Evolutionary conservation across 2,329 filamentous ascomycete species (phyloP), one percentile per base, ranked within the genome.

Genomic region (Endoconidiophora polonica): DNA sequence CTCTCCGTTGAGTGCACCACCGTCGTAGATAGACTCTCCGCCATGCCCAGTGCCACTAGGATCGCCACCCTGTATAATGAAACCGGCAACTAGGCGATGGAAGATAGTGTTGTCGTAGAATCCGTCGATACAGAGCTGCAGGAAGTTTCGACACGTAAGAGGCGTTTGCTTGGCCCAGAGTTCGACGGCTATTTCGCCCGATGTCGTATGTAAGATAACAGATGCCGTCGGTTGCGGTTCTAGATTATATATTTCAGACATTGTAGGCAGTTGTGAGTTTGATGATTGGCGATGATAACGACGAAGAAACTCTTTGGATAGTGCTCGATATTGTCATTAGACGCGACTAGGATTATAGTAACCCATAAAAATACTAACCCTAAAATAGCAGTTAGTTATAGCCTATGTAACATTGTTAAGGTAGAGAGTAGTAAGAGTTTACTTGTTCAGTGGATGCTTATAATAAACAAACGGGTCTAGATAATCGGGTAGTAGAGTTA

Each of bases 71-170:
- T 98, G 91, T 9, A 96, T 69, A 55, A 98, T 85, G 64, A 98
- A 98, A 47, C 83, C 84, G 0, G 88, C 86, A 0, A 94, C 81
- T 4, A 96, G 72, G 22, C 91, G 85, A 67, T 98, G 91, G 67
- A 98, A 98, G 55, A 91, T 81, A 0, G 88, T 95, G 61, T 82
- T 80, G 59, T 86, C 81, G 69, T 96, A 98, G 70, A 96, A 96
- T 57, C 87, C 87, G 62, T 98, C 88, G 57, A 95, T 76, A 61
- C 86, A 91, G 60, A 88, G 82, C 64, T 98, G 91, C 37, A 98
- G 74, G 66, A 98, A 98, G 68, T 95, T 96, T 58, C 90, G 86
- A 61, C 82, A 87, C 23, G 91, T 83, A 55, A 95, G 72, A 6
- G 91, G 91, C 0, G 86, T 83, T 66, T 98, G 91, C 61, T 91